Conservation (phyloP, 208 protist genomes). For the Wallacemonas collosoma region DNA sequence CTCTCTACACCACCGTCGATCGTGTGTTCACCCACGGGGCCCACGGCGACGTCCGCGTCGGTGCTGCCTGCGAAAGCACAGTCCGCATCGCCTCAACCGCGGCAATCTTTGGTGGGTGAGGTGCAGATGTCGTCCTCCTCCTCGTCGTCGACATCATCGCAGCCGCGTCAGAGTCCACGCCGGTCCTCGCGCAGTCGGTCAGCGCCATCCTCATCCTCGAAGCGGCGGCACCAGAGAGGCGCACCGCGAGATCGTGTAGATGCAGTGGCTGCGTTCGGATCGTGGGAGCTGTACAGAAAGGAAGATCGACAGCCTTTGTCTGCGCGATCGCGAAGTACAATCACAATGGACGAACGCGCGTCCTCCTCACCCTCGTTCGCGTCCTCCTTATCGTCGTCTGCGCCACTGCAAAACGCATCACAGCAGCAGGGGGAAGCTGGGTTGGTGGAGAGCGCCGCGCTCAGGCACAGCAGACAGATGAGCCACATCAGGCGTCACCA, state of each 20-base stretch:
- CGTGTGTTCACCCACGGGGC: neutral
- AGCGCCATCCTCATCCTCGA: neutral
- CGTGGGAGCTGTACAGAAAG: neutral
- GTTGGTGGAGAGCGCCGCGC: too few species aligned
- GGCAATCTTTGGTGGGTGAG: neutral
- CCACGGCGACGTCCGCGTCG: neutral
- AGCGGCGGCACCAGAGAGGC: neutral
- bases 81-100: neutral
- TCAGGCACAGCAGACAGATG: too few species aligned
- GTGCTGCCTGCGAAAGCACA: neutral
- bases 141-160: neutral
- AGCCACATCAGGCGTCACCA: too few species aligned
- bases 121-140: neutral
- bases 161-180: neutral
- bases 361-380: neutral
- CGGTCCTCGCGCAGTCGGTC: neutral
- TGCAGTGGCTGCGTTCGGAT: neutral
- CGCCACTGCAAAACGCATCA: too few species aligned
- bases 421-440: too few species aligned
- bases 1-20: neutral
- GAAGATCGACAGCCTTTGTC: conserved; percentile 1
- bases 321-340: neutral
- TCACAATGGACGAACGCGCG: neutral
- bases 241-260: neutral
- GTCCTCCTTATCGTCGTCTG: neutral